Conservation (phyloP, 306 rosid genomes). For the Rubus parviflorus region DNA sequence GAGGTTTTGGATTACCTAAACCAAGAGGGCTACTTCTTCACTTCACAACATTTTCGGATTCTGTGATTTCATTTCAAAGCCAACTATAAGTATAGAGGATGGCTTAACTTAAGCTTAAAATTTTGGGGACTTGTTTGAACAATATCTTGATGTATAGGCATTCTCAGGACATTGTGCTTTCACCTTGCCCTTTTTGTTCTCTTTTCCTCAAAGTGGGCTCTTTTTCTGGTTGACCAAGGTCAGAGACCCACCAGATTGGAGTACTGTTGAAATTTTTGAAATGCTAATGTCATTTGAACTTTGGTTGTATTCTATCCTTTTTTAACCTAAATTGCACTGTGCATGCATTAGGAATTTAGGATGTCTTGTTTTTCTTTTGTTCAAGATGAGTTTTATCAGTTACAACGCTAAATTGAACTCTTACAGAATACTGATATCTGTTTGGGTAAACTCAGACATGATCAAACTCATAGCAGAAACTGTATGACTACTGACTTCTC, state of each 20-base stretch:
- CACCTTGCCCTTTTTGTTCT: constrained; percentile 19
- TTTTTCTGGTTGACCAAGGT: constrained; percentile 21
- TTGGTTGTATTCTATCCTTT: not conserved
- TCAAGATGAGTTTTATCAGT: not conserved
- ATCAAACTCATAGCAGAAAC: too few relatives aligned
- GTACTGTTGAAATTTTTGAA: constrained; percentile 16
- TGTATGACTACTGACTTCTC: not conserved
- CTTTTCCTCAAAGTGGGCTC: constrained; percentile 15
- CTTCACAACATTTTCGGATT: constrained; percentile 23
- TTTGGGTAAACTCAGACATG: too few relatives aligned
- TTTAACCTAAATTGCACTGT: not conserved
- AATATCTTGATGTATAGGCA: constrained; percentile 39
- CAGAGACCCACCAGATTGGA: constrained; percentile 15
- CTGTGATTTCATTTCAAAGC: constrained; percentile 40
- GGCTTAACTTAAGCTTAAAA: constrained; percentile 50
- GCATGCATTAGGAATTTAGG: not conserved
- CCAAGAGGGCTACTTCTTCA: constrained; percentile 37
- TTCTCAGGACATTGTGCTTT: constrained; percentile 30
- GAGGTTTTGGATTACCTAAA: constrained; percentile 45
- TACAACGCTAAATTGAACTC: not conserved
- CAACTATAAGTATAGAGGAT: constrained; percentile 33
- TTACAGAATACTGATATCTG: too few relatives aligned
- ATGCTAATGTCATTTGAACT: not conserved
- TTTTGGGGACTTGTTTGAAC: constrained; percentile 58
- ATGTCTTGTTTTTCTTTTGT: not conserved